These are phyloP conservation scores for Cotoneaster glaucophyllus DNA, from an alignment of 306 rosid species.

Conservation along the genomic window DNA sequence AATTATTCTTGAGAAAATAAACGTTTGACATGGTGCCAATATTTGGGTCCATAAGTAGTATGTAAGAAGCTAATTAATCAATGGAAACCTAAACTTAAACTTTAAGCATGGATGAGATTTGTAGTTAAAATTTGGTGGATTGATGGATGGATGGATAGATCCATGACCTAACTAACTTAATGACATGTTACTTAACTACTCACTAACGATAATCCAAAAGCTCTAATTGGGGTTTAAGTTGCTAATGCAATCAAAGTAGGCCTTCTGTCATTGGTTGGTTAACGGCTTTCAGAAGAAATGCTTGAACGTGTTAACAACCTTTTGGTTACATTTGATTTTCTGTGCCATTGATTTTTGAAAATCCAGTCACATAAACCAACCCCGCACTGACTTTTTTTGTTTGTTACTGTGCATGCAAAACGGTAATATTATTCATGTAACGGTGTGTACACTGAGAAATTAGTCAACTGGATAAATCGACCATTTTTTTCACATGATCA, in stretches of 20 bases:
- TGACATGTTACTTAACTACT: slow-evolving; percentile 62
- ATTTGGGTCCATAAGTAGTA: background rate
- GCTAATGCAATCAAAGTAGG: slow-evolving; percentile 14
- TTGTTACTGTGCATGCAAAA: background rate
- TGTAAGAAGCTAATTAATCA: background rate
- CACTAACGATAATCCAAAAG: background rate
- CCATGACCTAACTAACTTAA: slow-evolving; percentile 58
- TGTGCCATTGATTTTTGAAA: background rate
- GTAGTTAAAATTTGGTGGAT: slow-evolving; percentile 2
- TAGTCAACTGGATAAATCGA: background rate
- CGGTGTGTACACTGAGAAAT: background rate
- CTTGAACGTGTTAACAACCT: slow-evolving; percentile 26
- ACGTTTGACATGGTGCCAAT: background rate
- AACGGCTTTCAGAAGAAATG: slow-evolving; percentile 37
- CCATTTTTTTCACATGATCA: no score
- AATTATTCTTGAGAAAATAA: background rate
- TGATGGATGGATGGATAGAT: slow-evolving; percentile 1
- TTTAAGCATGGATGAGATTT: slow-evolving; percentile 41
- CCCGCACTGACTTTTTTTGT: background rate
- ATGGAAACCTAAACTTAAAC: slow-evolving; percentile 34
- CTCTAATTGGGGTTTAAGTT: background rate
- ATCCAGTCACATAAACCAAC: background rate
- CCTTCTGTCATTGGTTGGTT: slow-evolving; percentile 19
- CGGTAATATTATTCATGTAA: background rate
- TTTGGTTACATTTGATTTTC: background rate